Conservation (phyloP, 2,329 filamentous ascomycete genomes). For the Ascochyta lentis region DNA sequence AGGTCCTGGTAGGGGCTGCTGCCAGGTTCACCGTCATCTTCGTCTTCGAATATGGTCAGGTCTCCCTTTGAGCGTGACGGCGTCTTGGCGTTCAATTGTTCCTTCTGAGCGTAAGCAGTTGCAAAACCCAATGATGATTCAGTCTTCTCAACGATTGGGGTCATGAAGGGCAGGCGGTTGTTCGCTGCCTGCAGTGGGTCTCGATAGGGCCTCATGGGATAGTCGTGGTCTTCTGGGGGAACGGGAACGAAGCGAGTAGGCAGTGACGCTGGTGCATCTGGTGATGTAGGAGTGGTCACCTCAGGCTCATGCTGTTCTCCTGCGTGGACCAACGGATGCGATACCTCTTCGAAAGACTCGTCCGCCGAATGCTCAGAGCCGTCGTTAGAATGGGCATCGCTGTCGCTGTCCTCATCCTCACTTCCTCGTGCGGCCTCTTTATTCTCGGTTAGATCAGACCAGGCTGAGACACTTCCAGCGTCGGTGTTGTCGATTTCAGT, state of each 20-base stretch:
- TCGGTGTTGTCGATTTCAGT: constrained; percentile 46
- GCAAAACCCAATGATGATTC: constrained; percentile 77
- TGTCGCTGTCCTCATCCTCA: constrained; percentile 36
- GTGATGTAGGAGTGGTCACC: constrained; percentile 57
- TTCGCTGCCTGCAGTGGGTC: constrained; percentile 82
- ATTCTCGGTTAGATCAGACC: constrained; percentile 84
- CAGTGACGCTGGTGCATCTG: constrained; percentile 40
- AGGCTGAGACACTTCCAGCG: constrained; percentile 69
- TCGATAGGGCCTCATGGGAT: constrained; percentile 79
- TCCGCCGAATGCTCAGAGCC: constrained; percentile 44
- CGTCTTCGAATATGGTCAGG: constrained; percentile 49
- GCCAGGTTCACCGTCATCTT: constrained; percentile 53
- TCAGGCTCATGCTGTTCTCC: constrained; percentile 47
- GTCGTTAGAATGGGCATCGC: constrained; percentile 45
- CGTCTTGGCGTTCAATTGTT: constrained; percentile 73
- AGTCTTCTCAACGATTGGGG: constrained; percentile 93
- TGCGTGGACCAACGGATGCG: constrained; percentile 34
- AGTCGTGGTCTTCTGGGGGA: constrained; percentile 84
- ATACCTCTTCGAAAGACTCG: constrained; percentile 45
- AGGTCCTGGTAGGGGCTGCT: constrained; percentile 78
- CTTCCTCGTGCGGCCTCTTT: constrained; percentile 68
- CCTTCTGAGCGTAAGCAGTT: constrained; percentile 58
- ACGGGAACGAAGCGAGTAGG: constrained; percentile 76
- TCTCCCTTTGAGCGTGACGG: constrained; percentile 67
- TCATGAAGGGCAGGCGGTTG: constrained; percentile 96